These are phyloP conservation scores for Orychophragmus violaceus DNA, from an alignment of 345 rosid genomes.

Conservation along the genomic window DNA sequence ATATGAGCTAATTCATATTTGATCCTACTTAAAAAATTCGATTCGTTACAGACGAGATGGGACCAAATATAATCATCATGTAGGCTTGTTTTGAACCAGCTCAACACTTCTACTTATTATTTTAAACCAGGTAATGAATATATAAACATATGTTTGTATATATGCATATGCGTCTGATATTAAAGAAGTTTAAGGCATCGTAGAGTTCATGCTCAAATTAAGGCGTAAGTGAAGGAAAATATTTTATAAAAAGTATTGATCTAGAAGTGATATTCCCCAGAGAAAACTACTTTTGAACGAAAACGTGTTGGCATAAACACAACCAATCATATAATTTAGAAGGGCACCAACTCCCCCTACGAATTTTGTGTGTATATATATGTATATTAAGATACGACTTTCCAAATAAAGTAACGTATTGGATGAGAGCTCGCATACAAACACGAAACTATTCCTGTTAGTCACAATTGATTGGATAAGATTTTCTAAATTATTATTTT, in stretches of 20 bases:
- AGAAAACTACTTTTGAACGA: not conserved
- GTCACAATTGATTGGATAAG: conserved; percentile 9
- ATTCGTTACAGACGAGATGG: not conserved
- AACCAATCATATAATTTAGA: not conserved
- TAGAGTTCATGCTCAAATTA: conserved; percentile 34
- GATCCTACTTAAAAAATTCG: not conserved
- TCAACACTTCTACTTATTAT: not conserved
- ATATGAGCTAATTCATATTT: not conserved
- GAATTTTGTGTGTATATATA: too few species aligned
- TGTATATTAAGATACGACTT: conserved; percentile 19
- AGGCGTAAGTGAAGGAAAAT: conserved; percentile 50
- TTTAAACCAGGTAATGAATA: not conserved
- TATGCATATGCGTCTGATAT: not conserved
- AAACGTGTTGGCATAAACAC: conserved; percentile 5
- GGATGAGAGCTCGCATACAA: conserved; percentile 3
- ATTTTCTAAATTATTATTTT: not conserved
- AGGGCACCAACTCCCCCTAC: conserved; percentile 14
- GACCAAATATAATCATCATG: not conserved
- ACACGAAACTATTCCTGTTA: not conserved
- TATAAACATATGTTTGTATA: not conserved
- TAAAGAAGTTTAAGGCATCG: not conserved
- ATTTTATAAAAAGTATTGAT: not conserved
- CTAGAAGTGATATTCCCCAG: not conserved
- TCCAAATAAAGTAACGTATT: conserved; percentile 20
- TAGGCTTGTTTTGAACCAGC: not conserved